Evolutionary conservation across 768 basidiomycete genomes (phyloP), one percentile per base, ranked within the genome.

Genomic region (Leccinum olivaceopallidum): DNA sequence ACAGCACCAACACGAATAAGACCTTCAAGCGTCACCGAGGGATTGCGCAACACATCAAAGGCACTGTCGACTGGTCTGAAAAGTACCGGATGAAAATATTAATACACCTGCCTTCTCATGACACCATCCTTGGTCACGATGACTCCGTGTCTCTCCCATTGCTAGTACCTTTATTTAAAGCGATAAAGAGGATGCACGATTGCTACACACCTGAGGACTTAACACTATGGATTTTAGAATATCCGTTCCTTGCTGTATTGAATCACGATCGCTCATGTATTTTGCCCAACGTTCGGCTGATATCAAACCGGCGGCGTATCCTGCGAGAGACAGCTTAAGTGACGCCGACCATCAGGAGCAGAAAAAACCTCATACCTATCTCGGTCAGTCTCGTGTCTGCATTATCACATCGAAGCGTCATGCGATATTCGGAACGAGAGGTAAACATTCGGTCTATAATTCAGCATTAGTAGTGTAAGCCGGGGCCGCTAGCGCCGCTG

Each of bases 361-460:
- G 2, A 4, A 39, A 58, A 50, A 39, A 28, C 65, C 13, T 14
- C 70, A 44, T 42, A 83, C 92, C 94, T 73, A 86, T 87, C 66
- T 84, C 83, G 0, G 94, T 95, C 60, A 96, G 75, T 51, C 94
- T 81, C 55, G 86, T 53, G 75, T 96, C 94, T 3, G 94, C 94
- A 63, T 96, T 96, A 73, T 96, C 94, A 55, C 89, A 88, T 55
- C 94, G 81, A 48, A 95, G 82, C 0, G 87, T 87, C 85, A 96
- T 88, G 24, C 94, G 85, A 70, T 94, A 96, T 67, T 96, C 94
- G 16, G 90, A 92, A 39, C 94, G 82, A 16, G 90, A 90, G 0
- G 94, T 95, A 73, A 96, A 95, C 92, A 95, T 95, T 28, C 94
- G 89, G 66, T 95, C 92, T 94, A n/a, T 44, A 67, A 63, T 5